Base-by-base conservation (phyloP, 176 grass and related monocot species). In the Echinochloa phyllopogon region DNA sequence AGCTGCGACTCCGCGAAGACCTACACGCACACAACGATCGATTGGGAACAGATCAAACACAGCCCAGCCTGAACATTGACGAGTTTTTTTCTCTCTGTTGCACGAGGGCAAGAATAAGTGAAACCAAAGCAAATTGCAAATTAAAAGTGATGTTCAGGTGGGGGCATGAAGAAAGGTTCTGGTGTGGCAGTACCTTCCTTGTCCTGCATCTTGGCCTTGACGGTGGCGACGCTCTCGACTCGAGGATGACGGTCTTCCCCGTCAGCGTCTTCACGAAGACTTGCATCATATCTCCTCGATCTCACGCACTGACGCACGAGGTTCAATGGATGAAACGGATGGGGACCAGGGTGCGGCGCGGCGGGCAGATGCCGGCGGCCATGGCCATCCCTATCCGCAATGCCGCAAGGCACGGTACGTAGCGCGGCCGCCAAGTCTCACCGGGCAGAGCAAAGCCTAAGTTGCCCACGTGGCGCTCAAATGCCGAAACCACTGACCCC, bases 161-260 rank as follows among this genome's bases (percentile, higher is more conserved):
- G n/a, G n/a, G n/a, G 10, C 8, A 3, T 41, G 10, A 23, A 57
- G 38, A 8, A 29, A 1, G 20, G 65, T 23, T 39, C 65, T 18
- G 20, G 21, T 6, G 65, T 43, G 65, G 39, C n/a, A 23, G 12
- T 51, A 88, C 86, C 86, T 83, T 88, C 86, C 65, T 83, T 88
- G 74, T 78, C 88, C 77, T 93, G 94, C 77, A 96, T 89, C 91
- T 91, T 91, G 21, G 84, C 77, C 83, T 96, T 96, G 86, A 96
- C 88, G 80, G 41, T 80, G 62, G 75, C 88, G 80, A 93, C 65
- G 85, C 88, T 84, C 90, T 90, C 87, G 13, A 77, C 90, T 89
- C 92, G 79, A 93, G 91, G 13, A 85, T 93, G 84, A 82, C 82
- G 62, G 91, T 93, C 76, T 87, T 87, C 80, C 87, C 91, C 18